Percentiles rank a stretch among this genome's conserved stretches.
Evolutionary conservation across 768 basidiomycete species (phyloP).

Genomic region (Tephrocybe sp.): DNA sequence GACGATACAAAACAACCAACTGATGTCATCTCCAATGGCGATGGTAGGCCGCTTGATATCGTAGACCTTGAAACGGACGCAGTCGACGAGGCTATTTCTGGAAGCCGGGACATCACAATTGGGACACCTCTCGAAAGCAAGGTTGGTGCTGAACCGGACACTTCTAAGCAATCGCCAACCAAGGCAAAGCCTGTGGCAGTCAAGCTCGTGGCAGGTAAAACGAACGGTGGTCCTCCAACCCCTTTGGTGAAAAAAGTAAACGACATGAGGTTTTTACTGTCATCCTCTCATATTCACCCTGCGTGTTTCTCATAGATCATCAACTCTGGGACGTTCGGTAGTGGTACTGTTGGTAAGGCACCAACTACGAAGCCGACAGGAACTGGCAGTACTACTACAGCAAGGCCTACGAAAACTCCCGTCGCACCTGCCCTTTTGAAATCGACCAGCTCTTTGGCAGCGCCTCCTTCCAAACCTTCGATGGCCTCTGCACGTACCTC

Average conservation of each 20-base stretch:
- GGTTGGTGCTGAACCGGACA: constrained; percentile 24
- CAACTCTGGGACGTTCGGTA: constrained; percentile 65
- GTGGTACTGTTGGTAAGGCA: constrained; percentile 48
- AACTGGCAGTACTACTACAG: neutral
- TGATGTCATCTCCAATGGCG: constrained; percentile 16
- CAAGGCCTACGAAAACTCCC: constrained; percentile 15
- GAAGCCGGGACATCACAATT: constrained; percentile 11
- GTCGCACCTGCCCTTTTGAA: constrained; percentile 32
- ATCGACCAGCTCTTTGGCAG: constrained; percentile 36
- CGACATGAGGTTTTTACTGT: neutral
- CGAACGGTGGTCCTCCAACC: constrained; percentile 47
- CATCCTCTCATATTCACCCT: neutral
- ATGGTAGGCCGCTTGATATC: constrained; percentile 9
- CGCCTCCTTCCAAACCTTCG: constrained; percentile 38
- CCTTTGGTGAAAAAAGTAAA: constrained; percentile 69
- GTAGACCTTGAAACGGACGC: constrained; percentile 16
- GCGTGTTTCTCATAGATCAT: constrained; percentile 44
- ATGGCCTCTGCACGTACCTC: constrained; percentile 32
- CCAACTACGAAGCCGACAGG: constrained; percentile 41
- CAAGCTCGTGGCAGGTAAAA: constrained; percentile 45
- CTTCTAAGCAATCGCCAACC: constrained; percentile 25
- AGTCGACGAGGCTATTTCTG: constrained; percentile 22
- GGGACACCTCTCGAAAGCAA: constrained; percentile 17
- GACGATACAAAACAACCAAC: constrained; percentile 19
- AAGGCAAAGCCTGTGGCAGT: constrained; percentile 38